A percentile compares a stretch with the other conserved stretches of the same genome.
Evolutionary conservation across 169 alveolate species (phyloP).

Genomic region (Plasmodium vivax): DNA sequence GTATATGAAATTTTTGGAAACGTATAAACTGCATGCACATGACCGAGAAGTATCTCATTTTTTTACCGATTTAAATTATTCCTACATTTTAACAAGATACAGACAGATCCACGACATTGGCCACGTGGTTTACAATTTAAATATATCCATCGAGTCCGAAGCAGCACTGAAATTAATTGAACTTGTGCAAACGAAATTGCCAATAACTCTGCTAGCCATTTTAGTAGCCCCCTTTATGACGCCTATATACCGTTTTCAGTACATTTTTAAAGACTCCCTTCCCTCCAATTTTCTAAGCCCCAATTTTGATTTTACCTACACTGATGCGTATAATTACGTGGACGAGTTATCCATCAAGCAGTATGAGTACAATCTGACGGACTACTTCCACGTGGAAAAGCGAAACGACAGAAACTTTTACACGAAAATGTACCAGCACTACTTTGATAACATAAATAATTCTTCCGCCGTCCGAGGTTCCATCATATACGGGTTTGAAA

Average conservation of each 20-base stretch:
- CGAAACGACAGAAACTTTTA: conserved; percentile 2
- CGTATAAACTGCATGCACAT: conserved; percentile 75
- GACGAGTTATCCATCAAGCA: conserved; percentile 69
- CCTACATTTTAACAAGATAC: conserved; percentile 73
- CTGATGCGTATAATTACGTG: conserved; percentile 23
- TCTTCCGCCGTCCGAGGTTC: conserved; percentile 57
- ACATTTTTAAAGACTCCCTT: conserved; percentile 33
- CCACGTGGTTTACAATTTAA: conserved; percentile 73
- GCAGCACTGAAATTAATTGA: conserved; percentile 74
- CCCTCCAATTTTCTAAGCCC: conserved; percentile 54
- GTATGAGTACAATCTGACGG: conserved; percentile 66
- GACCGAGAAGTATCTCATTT: conserved; percentile 76
- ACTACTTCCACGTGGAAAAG: conserved; percentile 72
- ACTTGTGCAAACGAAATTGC: conserved; percentile 74
- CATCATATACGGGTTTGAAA: conserved; percentile 63
- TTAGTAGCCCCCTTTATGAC: conserved; percentile 73
- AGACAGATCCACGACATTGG: conserved; percentile 76
- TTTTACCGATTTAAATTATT: conserved; percentile 49
- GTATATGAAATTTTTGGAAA: conserved; percentile 75
- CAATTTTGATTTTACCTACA: conserved; percentile 59
- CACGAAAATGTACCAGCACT: conserved; percentile 33
- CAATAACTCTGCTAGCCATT: conserved; percentile 66
- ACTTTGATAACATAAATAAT: conserved; percentile 58
- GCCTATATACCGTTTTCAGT: conserved; percentile 65
- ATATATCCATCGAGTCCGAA: conserved; percentile 72